These are phyloP conservation scores for Camellia lanceoleosa DNA, from an alignment of 148 eudicot species.

Conservation along the genomic window DNA sequence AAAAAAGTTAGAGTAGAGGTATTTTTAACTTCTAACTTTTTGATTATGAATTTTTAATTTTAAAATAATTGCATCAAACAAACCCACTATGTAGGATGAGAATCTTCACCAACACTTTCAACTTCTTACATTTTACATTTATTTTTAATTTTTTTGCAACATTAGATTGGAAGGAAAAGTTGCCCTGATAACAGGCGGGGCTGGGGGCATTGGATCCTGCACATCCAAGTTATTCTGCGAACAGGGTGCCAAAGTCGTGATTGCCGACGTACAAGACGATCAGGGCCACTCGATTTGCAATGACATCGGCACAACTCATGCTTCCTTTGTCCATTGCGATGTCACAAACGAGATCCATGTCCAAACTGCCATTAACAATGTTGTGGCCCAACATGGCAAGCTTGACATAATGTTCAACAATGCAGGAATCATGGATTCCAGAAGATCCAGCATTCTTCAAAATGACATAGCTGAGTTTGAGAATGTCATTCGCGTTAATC, in stretches of 20 bases:
- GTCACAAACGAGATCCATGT: conserved; percentile 21
- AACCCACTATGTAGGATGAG: no score
- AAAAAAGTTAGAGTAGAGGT: no score
- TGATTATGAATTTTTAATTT: no score
- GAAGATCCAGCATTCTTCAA: neutral
- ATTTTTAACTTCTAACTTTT: no score
- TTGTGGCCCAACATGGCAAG: conserved; percentile 13
- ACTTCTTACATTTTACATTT: no score
- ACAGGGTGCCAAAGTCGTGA: conserved; percentile 25
- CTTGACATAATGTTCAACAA: conserved; percentile 35
- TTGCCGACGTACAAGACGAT: conserved; percentile 22
- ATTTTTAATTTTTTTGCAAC: neutral
- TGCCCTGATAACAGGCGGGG: conserved; percentile 24
- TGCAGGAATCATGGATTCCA: conserved; percentile 24
- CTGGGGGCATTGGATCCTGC: conserved; percentile 23
- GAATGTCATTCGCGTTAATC: neutral
- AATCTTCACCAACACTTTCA: no score
- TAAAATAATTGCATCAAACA: no score
- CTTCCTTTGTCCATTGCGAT: conserved; percentile 19
- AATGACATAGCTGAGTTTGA: conserved; percentile 19
- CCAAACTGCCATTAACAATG: conserved; percentile 14
- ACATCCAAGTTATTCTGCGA: conserved; percentile 16
- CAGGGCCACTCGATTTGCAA: conserved; percentile 7
- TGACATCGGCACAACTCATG: conserved; percentile 7
- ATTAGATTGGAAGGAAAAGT: conserved; percentile 26